Percentiles rank a stretch among this genome's conserved stretches.
Conservation (phyloP, 208 protist genomes). For the Wallacemonas collosoma region DNA sequence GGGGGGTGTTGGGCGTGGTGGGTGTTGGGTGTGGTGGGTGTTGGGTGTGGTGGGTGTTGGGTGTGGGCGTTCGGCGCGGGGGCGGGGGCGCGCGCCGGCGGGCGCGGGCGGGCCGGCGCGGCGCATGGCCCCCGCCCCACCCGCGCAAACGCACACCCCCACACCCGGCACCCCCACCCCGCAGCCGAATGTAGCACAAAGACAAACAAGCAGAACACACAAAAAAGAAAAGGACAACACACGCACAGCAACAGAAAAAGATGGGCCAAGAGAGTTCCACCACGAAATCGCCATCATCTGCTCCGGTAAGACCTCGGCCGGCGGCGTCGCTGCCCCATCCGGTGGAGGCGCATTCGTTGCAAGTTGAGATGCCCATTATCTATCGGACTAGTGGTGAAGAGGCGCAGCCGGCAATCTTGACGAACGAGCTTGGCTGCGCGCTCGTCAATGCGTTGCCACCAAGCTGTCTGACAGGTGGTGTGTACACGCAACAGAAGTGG, state of each 20-base stretch:
- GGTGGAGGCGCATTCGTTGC: neutral
- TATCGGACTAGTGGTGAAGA: conserved; percentile 9
- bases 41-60: neutral
- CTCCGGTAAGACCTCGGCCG: neutral
- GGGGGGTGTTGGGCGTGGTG: conserved; percentile 1
- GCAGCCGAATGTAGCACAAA: no score
- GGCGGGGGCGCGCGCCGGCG: neutral
- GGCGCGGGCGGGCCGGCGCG: neutral
- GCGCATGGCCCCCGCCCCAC: neutral
- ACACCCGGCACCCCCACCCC: neutral
- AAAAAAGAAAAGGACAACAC: neutral
- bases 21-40: neutral
- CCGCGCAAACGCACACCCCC: neutral
- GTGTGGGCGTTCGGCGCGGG: neutral
- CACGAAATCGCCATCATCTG: neutral
- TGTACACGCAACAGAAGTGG: conserved; percentile 37
- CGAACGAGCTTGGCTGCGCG: conserved; percentile 18
- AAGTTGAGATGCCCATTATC: conserved; percentile 1
- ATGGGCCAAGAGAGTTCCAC: conserved; percentile 10
- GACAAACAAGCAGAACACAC: neutral
- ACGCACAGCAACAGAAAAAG: neutral
- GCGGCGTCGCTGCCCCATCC: neutral
- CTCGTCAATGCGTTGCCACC: conserved; percentile 36
- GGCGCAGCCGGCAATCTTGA: conserved; percentile 5
- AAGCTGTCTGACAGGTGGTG: conserved; percentile 23